These are phyloP conservation scores for Tremellales sp. DNA, from an alignment of 1,284 basidiomycete species.

Conservation along the genomic window DNA sequence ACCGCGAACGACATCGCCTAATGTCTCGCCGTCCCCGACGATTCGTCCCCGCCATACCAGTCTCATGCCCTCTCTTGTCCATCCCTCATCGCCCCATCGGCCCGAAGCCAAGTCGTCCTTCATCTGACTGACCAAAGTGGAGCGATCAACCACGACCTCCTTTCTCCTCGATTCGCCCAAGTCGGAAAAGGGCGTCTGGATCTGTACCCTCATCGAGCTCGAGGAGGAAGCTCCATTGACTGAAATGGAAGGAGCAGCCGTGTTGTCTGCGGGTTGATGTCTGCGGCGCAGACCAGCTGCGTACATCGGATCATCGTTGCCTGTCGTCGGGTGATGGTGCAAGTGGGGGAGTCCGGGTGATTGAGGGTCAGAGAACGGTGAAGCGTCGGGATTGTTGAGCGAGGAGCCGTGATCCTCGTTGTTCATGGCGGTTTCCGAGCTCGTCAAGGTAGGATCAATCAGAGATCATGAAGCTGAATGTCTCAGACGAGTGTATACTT, in stretches of 20 bases:
- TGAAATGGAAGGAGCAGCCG: too few species aligned
- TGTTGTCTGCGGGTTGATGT: too few species aligned
- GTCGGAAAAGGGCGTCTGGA: conserved; percentile 35
- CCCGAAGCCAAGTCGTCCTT: conserved; percentile 34
- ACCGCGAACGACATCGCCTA: conserved; percentile 29
- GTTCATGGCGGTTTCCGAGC: too few species aligned
- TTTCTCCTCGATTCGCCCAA: conserved; percentile 22
- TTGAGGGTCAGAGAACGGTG: conserved; percentile 1
- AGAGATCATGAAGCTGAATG: too few species aligned
- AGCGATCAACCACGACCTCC: conserved; percentile 18
- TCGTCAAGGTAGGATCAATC: too few species aligned
- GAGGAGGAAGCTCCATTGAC: too few species aligned
- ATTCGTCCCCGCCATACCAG: conserved; percentile 42
- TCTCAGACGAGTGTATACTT: too few species aligned
- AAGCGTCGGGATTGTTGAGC: too few species aligned
- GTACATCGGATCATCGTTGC: not conserved
- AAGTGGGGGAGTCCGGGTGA: conserved; percentile 3
- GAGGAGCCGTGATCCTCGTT: too few species aligned
- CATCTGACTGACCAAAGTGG: conserved; percentile 18
- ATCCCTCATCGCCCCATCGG: conserved; percentile 23
- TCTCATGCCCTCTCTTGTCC: conserved; percentile 38
- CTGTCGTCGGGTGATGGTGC: conserved; percentile 8
- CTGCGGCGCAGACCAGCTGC: too few species aligned
- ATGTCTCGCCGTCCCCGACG: conserved; percentile 34
- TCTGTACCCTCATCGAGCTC: conserved; percentile 18